Evolutionary conservation across 1,284 basidiomycete genomes (phyloP), one percentile per base, ranked within the genome.

Genomic region (Pseudozyma sp.): DNA sequence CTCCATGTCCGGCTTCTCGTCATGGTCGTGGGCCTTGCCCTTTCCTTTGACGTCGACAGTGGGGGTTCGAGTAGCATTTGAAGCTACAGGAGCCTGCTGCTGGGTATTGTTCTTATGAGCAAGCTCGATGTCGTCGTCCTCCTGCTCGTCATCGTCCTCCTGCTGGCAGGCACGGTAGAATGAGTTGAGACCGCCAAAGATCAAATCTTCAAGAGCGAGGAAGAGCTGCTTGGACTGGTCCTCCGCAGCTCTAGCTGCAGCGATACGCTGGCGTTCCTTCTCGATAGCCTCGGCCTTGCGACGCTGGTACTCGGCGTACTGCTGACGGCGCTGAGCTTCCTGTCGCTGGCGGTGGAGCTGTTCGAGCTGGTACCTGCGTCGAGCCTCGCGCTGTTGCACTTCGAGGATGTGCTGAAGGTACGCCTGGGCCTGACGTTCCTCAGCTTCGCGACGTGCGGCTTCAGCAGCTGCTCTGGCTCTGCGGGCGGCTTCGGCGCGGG

Each of bases 291-390:
- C 58, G 37, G 68, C 64, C 59, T 70, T 71, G 43, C 72, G 59
- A 14, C 68, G 68, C 64, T 71, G 72, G 52, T 75, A 71, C 50
- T 75, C 72, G 39, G 56, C 59, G 50, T 69, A 69, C 57, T 68
- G 72, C 54, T 61, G 59, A 45, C 68, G 63, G 11, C 57, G 66
- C 37, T 58, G 48, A 19, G 62, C 66, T 17, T 73, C 61, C 53
- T 74, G 66, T n/a, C 62, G 71, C 55, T 68, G 62, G 30, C 62
- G 66, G 47, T 58, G 65, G 29, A 68, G 65, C 65, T 73, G 70
- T 47, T 67, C 63, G 49, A 72, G 63, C 9, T 60, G 59, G 54
- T 60, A 61, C 42, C 49, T 55, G 49, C 67, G 62, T 53, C 70
- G 63, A 47, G 68, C 68, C 43, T 75, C 59, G 16, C 65, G 58